Percentiles rank a stretch among this genome's conserved stretches.
These are phyloP conservation scores for Tetragonia tetragonoides DNA, from an alignment of 148 eudicot genomes.

Conservation along the genomic window DNA sequence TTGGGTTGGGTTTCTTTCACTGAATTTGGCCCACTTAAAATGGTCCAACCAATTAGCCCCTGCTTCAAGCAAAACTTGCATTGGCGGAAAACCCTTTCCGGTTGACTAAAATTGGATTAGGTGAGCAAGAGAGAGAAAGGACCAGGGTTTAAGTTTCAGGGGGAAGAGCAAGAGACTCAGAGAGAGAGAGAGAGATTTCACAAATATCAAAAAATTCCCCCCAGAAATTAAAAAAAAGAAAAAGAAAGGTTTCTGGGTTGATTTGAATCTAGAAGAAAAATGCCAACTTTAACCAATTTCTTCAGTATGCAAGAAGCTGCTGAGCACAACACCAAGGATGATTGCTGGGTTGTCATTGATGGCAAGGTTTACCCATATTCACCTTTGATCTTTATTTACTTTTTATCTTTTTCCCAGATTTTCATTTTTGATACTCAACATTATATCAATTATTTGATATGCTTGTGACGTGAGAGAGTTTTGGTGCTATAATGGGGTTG, in stretches of 20 bases:
- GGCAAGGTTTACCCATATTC: slow-evolving; percentile 57
- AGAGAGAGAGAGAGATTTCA: background rate
- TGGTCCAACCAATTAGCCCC: too few relatives aligned
- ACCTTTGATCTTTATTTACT: background rate
- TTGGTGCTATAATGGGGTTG: background rate
- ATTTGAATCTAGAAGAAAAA: slow-evolving; percentile 17
- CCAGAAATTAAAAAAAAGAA: background rate
- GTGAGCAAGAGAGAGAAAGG: background rate
- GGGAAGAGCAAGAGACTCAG: background rate
- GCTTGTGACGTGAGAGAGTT: background rate
- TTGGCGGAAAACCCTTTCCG: too few relatives aligned
- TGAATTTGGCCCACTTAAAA: too few relatives aligned
- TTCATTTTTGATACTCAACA: background rate
- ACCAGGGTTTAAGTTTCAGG: background rate
- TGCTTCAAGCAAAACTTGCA: background rate
- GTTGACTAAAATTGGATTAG: background rate
- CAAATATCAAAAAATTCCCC: background rate
- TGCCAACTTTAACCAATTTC: slow-evolving; percentile 85
- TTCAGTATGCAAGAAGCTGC: slow-evolving; percentile 73
- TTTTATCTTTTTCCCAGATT: background rate
- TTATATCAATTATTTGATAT: background rate
- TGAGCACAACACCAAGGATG: slow-evolving; percentile 65
- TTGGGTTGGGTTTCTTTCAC: too few relatives aligned
- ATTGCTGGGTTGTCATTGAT: slow-evolving; percentile 88
- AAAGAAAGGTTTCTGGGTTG: background rate